Evolutionary conservation across 2,329 filamentous ascomycete species (phyloP), one percentile per base, ranked within the genome.

Genomic region (Neonectria punicea): DNA sequence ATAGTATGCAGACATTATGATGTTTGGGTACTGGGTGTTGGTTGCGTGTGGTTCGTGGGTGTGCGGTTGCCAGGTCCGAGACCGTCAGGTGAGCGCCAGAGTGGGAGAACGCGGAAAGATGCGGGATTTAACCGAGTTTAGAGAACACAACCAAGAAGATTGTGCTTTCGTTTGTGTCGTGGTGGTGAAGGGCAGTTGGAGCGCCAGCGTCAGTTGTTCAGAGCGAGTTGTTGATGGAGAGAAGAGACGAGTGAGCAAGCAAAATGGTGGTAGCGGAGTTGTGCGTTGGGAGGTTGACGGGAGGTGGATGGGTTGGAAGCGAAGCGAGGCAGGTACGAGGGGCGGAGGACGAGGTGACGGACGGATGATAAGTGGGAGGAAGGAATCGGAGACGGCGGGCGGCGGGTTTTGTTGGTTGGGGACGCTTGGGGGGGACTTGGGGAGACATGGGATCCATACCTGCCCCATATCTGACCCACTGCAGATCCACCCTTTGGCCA

Each of bases 1-100:
- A 77, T 89, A 90, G 80, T 89, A 90, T 77, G 85, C 83, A 81
- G 89, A 87, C 88, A 90, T 90, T 80, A 80, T 84, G 66, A 56
- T 55, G 47, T 60, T 51, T 51, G 49, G 49, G 10, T 51, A 50
- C 9, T 50, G 25, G 18, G 36, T 61, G 70, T 58, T 58, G 53
- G 18, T 54, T 57, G 41, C 32, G 53, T 50, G 41, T 46, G 63
- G 55, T 41, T 53, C 34, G 53, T 44, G 41, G 46, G 14, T 41
- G 51, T 39, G 41, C 46, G 57, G 46, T 28, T 50, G 51, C 25
- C 16, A 49, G 32, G 30, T 43, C 25, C 34, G 32, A 53, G 64
- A 55, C 61, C 58, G 58, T 30, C 11, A 50, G 28, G 63, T 47
- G 62, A 64, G 55, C 63, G 58, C 58, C 58, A 59, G 43, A 32